Percentiles rank a stretch among this genome's conserved stretches.
Evolutionary conservation across 805 yeast species (phyloP).

Genomic region (Saccharomycopsis amapae): DNA sequence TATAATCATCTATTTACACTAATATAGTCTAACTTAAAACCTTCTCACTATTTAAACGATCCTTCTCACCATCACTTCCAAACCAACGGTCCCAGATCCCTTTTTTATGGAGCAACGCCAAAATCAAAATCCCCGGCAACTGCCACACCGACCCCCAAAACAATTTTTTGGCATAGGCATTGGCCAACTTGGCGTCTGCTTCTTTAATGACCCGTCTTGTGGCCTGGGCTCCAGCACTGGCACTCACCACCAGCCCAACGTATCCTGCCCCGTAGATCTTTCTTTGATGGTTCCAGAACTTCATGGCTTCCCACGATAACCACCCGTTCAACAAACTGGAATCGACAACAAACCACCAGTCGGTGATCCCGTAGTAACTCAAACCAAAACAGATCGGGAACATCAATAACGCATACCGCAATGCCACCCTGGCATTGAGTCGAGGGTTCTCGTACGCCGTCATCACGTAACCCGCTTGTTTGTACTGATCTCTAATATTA

Average conservation of each 20-base stretch:
- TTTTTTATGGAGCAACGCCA: conserved; percentile 91
- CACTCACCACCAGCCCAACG: too few relatives aligned
- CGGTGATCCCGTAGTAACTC: conserved; percentile 73
- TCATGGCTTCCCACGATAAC: conserved; percentile 71
- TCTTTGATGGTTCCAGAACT: conserved; percentile 82
- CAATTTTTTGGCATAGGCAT: conserved; percentile 67
- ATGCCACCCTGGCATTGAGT: conserved; percentile 86
- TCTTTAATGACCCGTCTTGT: too few relatives aligned
- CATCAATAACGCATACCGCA: conserved; percentile 86
- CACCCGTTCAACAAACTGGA: conserved; percentile 78
- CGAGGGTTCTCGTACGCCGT: conserved; percentile 88
- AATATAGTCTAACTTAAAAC: too few relatives aligned
- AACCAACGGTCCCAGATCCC: conserved; percentile 82
- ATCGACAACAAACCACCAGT: conserved; percentile 72
- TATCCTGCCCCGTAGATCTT: conserved; percentile 41
- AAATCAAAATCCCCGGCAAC: conserved; percentile 76
- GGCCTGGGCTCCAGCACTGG: conserved; percentile 1
- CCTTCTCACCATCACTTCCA: too few relatives aligned
- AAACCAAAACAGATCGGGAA: conserved; percentile 87
- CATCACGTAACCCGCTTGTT: conserved; percentile 95
- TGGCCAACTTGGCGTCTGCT: conserved; percentile 46
- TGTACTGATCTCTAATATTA: conserved; percentile 80
- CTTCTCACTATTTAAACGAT: too few relatives aligned
- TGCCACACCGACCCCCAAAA: conserved; percentile 96
- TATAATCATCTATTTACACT: too few relatives aligned